Percentiles rank a stretch among this genome's conserved stretches.
Evolutionary conservation across 352 stramenopile species (phyloP).

Genomic region (Pythium insidiosum): DNA sequence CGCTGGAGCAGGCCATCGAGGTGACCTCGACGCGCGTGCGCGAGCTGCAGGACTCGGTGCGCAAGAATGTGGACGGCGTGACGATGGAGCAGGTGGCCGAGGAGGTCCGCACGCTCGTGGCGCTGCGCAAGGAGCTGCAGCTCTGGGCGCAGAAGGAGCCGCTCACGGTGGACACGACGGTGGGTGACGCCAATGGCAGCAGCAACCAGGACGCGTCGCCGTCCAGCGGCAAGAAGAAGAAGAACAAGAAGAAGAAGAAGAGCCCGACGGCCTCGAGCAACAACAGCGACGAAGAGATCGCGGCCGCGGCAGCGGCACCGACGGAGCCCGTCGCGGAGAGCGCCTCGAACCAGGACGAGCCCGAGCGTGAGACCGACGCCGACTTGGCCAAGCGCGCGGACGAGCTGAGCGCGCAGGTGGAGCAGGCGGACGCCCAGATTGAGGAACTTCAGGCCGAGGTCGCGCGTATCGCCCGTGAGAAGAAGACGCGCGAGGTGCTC

Average conservation of each 20-base stretch:
- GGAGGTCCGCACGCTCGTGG: conserved; percentile 53
- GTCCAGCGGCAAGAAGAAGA: conserved; percentile 22
- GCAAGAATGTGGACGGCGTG: conserved; percentile 29
- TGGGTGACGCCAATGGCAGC: conserved; percentile 9
- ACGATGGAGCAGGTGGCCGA: conserved; percentile 37
- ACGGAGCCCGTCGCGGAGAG: background rate
- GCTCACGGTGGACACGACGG: conserved; percentile 5
- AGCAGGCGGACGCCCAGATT: conserved; percentile 9
- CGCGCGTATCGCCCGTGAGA: conserved; percentile 3
- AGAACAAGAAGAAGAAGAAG: conserved; percentile 24
- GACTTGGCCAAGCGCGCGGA: conserved; percentile 21
- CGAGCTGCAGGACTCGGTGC: conserved; percentile 37
- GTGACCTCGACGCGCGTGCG: conserved; percentile 40
- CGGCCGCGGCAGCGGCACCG: too few relatives aligned
- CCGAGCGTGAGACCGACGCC: conserved; percentile 3
- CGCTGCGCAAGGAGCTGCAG: conserved; percentile 64
- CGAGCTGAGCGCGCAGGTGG: conserved; percentile 20
- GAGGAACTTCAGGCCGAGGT: conserved; percentile 18
- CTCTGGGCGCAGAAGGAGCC: conserved; percentile 24
- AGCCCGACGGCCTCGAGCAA: conserved; percentile 10
- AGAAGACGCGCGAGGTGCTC: conserved; percentile 4
- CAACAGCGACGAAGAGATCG: background rate
- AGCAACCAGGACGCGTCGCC: too few relatives aligned
- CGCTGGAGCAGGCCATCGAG: conserved; percentile 50
- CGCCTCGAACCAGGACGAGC: conserved; percentile 8